Conservation (phyloP, 768 basidiomycete species). For the Mycena amicta region DNA sequence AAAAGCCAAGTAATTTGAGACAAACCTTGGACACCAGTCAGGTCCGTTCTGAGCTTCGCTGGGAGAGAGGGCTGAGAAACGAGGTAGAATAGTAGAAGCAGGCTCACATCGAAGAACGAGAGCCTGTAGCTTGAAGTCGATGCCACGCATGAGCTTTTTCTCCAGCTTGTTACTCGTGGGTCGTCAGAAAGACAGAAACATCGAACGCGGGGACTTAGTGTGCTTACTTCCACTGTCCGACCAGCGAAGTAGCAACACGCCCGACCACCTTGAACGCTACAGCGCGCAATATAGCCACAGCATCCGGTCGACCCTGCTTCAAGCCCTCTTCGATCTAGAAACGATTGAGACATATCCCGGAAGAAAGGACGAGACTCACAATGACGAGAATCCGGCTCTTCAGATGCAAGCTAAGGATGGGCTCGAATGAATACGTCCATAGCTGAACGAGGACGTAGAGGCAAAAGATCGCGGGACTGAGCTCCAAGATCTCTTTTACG, state of each 20-base stretch:
- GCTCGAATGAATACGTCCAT: constrained; percentile 5
- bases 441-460: constrained; percentile 1
- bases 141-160: background rate
- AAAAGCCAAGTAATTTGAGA: too few relatives aligned
- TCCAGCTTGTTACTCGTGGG: background rate
- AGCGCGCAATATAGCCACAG: constrained; percentile 5
- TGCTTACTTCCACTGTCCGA: constrained; percentile 8
- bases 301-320: constrained; percentile 10
- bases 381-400: constrained; percentile 9
- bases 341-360: background rate
- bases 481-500: constrained; percentile 3
- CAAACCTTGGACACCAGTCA: constrained; percentile 14
- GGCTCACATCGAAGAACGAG: constrained; percentile 9
- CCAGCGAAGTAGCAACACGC: constrained; percentile 2
- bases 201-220: background rate
- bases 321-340: constrained; percentile 18
- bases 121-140: constrained; percentile 5
- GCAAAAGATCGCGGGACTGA: constrained; percentile 6
- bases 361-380: constrained; percentile 8
- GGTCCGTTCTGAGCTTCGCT: constrained; percentile 17
- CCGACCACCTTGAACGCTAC: constrained; percentile 8
- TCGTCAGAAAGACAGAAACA: background rate
- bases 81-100: background rate
- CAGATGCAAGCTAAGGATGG: constrained; percentile 8
- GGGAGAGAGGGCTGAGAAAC: background rate